These are phyloP conservation scores for Bremia lactucae DNA, from an alignment of 352 stramenopile genomes.

Conservation along the genomic window DNA sequence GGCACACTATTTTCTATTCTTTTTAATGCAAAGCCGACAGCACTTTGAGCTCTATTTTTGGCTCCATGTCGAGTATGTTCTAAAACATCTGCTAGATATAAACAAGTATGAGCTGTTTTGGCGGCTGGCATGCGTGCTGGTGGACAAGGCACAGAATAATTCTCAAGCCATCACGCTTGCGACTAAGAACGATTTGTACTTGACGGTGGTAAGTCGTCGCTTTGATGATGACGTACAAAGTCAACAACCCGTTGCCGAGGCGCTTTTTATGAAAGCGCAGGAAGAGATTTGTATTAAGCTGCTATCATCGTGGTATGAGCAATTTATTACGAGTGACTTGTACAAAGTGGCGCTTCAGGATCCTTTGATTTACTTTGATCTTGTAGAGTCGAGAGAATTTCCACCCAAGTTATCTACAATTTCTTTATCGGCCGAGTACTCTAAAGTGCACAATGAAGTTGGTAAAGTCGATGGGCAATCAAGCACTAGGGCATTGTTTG, in stretches of 20 bases:
- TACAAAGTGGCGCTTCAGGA: conserved; percentile 76
- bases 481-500: conserved; percentile 3
- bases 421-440: conserved; percentile 40
- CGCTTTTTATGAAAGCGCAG: conserved; percentile 54
- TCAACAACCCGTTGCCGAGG: conserved; percentile 28
- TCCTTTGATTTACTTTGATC: conserved; percentile 47
- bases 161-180: conserved; percentile 65
- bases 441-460: conserved; percentile 4
- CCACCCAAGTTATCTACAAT: conserved; percentile 53
- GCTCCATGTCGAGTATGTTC: conserved; percentile 81
- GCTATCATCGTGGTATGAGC: conserved; percentile 67
- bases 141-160: conserved; percentile 67
- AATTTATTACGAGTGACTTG: conserved; percentile 77
- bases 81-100: conserved; percentile 53
- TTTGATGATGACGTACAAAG: conserved; percentile 35
- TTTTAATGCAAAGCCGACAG: conserved; percentile 79
- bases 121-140: conserved; percentile 46
- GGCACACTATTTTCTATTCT: conserved; percentile 80
- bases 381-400: conserved; percentile 51
- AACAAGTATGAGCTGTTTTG: conserved; percentile 50
- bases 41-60: conserved; percentile 85
- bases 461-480: background rate
- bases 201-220: conserved; percentile 28
- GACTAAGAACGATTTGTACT: conserved; percentile 62
- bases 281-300: conserved; percentile 80